These are phyloP conservation scores for Mortierella sp. DNA, from an alignment of 371 early-diverging fungal species.

Conservation along the genomic window DNA sequence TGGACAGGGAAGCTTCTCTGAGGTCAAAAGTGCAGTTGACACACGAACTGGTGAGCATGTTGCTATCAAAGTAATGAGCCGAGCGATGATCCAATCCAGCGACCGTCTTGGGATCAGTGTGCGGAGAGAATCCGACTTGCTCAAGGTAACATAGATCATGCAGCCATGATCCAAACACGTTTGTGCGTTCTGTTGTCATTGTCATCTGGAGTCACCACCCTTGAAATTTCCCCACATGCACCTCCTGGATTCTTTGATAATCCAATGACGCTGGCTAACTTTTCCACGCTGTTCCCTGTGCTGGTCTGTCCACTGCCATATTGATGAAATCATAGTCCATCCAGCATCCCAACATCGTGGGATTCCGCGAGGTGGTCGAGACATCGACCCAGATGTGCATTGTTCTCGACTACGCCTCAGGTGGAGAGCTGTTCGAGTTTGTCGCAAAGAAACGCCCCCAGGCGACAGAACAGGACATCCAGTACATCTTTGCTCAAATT, in stretches of 20 bases:
- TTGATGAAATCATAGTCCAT: slow-evolving; percentile 56
- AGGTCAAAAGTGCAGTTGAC: slow-evolving; percentile 53
- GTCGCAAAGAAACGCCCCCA: slow-evolving; percentile 57
- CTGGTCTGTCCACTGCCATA: background rate
- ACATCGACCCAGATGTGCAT: slow-evolving; percentile 71
- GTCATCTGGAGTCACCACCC: slow-evolving; percentile 3
- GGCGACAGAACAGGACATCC: slow-evolving; percentile 43
- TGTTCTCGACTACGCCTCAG: slow-evolving; percentile 72
- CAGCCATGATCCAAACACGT: background rate
- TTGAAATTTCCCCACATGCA: background rate
- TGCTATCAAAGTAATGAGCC: slow-evolving; percentile 53
- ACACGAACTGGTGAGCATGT: slow-evolving; percentile 45
- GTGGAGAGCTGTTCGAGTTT: slow-evolving; percentile 74
- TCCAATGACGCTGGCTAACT: slow-evolving; percentile 12
- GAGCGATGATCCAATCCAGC: slow-evolving; percentile 45
- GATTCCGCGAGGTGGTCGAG: slow-evolving; percentile 76
- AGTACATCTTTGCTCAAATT: slow-evolving; percentile 39
- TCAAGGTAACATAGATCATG: slow-evolving; percentile 21
- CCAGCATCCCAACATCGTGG: slow-evolving; percentile 76
- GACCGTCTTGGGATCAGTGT: slow-evolving; percentile 46
- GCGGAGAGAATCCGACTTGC: slow-evolving; percentile 42
- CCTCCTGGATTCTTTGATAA: slow-evolving; percentile 9
- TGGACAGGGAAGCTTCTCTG: slow-evolving; percentile 55
- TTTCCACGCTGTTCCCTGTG: slow-evolving; percentile 14
- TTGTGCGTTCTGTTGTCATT: background rate